A percentile compares a stretch with the other conserved stretches of the same genome.
Evolutionary conservation across 169 alveolate species (phyloP).

Genomic region (Plasmodium coatneyi): DNA sequence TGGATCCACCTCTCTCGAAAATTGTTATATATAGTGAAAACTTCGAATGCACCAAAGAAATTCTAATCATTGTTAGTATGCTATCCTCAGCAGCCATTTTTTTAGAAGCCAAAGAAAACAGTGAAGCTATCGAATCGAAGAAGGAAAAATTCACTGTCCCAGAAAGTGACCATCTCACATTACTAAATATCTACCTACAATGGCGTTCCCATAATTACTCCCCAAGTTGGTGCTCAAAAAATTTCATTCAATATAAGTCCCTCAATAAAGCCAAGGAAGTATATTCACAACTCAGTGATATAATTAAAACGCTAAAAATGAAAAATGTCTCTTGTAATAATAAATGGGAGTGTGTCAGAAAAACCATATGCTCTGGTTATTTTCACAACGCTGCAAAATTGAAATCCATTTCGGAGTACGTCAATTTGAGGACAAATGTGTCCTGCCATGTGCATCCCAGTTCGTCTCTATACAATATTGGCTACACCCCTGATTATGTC

Average conservation of each 20-base stretch:
- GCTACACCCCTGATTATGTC: constrained; percentile 99
- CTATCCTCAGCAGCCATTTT: constrained; percentile 97
- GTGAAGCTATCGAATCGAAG: constrained; percentile 92
- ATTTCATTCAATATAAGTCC: constrained; percentile 78
- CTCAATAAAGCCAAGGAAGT: constrained; percentile 78
- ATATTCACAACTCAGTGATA: constrained; percentile 92
- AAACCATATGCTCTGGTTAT: constrained; percentile 98
- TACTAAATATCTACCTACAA: constrained; percentile 97
- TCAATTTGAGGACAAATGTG: constrained; percentile 96
- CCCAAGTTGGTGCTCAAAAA: constrained; percentile 80
- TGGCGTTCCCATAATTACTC: constrained; percentile 94
- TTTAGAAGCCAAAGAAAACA: constrained; percentile 97
- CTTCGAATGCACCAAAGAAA: constrained; percentile 94
- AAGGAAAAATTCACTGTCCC: constrained; percentile 99
- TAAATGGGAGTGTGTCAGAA: constrained; percentile 89
- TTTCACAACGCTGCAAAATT: constrained; percentile 99
- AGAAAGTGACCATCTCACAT: constrained; percentile 99
- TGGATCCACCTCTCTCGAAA: constrained; percentile 99
- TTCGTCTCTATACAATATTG: constrained; percentile 97
- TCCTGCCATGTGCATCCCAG: constrained; percentile 99
- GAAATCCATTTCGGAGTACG: constrained; percentile 98
- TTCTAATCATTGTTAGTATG: constrained; percentile 97
- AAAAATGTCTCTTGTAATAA: constrained; percentile 76
- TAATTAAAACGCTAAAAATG: constrained; percentile 78
- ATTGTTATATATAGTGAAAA: constrained; percentile 92